Evolutionary conservation across 257 asterid species (phyloP).

Genomic region (Knoxia roxburghii): DNA sequence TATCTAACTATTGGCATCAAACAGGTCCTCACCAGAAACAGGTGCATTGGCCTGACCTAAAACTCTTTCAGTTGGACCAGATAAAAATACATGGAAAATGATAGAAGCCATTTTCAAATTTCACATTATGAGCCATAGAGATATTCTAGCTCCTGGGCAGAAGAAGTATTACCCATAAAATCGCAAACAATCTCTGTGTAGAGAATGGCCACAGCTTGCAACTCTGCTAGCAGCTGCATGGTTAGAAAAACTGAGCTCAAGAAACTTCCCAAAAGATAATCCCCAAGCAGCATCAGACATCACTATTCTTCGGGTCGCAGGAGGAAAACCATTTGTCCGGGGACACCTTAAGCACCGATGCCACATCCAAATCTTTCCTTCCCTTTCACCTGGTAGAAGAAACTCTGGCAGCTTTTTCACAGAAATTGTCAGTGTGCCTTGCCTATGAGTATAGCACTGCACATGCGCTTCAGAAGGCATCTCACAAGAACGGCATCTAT

Average conservation of each 20-base stretch:
- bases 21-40: neutral
- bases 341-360: constrained; percentile 97
- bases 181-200: constrained; percentile 96
- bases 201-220: constrained; percentile 95
- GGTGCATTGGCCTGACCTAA: neutral
- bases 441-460: constrained; percentile 92
- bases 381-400: constrained; percentile 71
- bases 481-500: constrained; percentile 77
- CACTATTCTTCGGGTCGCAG: constrained; percentile 84
- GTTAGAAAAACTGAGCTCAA: constrained; percentile 96
- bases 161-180: constrained; percentile 73
- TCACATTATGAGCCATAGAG: neutral
- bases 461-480: constrained; percentile 97
- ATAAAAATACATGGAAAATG: neutral
- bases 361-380: constrained; percentile 99
- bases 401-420: constrained; percentile 82
- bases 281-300: constrained; percentile 99
- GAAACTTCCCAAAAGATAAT: constrained; percentile 89
- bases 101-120: neutral
- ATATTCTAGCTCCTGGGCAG: constrained; percentile 5
- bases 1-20: neutral
- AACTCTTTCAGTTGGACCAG: neutral
- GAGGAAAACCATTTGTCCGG: constrained; percentile 76
- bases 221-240: constrained; percentile 99
- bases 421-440: constrained; percentile 89